These are phyloP conservation scores for Heliophila coronopifolia DNA, from an alignment of 441 rosid genomes.

Conservation along the genomic window DNA sequence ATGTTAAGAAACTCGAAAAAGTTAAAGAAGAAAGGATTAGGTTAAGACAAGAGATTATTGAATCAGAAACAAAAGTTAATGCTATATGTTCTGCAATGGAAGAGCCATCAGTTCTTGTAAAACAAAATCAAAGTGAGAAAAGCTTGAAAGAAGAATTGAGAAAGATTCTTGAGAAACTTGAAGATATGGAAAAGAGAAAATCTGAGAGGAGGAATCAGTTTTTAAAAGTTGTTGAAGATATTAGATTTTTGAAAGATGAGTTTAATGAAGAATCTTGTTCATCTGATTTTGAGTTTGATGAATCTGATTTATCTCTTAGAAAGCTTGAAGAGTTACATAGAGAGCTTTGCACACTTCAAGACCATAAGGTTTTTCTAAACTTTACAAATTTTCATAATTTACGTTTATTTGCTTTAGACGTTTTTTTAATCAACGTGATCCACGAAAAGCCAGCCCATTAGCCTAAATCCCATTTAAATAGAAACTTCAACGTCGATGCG, in stretches of 20 bases:
- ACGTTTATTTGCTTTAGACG: not conserved
- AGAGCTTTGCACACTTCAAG: constrained; percentile 63
- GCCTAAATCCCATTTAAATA: too few species aligned
- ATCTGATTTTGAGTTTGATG: constrained; percentile 37
- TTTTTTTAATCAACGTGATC: not conserved
- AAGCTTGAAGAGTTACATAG: constrained; percentile 74
- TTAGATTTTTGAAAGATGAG: constrained; percentile 44
- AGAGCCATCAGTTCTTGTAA: constrained; percentile 59
- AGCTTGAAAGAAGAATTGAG: constrained; percentile 67
- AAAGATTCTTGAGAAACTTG: constrained; percentile 60
- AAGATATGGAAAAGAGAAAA: constrained; percentile 70
- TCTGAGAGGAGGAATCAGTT: constrained; percentile 64
- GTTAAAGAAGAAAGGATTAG: constrained; percentile 50
- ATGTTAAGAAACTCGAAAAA: constrained; percentile 54
- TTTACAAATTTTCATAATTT: not conserved
- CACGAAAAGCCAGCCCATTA: too few species aligned
- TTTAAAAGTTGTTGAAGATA: constrained; percentile 52
- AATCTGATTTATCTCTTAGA: constrained; percentile 64
- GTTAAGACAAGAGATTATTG: constrained; percentile 60
- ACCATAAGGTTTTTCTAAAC: constrained; percentile 46
- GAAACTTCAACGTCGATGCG: too few species aligned
- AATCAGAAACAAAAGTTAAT: constrained; percentile 64
- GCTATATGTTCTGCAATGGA: constrained; percentile 71
- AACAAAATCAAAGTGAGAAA: constrained; percentile 56
- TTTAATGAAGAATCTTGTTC: constrained; percentile 37